These are phyloP conservation scores for Septoria petroselini DNA, from an alignment of 2,329 filamentous ascomycete species.

Conservation along the genomic window DNA sequence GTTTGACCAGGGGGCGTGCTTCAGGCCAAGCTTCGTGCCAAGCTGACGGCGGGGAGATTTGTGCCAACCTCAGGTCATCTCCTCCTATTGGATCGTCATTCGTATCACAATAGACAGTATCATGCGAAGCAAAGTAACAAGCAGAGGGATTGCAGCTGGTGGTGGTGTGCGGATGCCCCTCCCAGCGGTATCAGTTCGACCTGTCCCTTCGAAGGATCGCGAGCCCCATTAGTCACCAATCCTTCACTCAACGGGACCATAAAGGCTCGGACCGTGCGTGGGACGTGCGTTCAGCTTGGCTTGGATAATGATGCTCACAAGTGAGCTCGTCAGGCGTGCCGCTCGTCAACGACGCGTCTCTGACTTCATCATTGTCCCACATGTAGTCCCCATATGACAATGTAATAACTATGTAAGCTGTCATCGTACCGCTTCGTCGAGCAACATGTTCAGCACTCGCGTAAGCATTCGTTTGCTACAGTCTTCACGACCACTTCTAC, in stretches of 20 bases:
- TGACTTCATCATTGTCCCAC: constrained; percentile 15
- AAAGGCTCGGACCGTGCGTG: neutral
- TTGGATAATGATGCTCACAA: constrained; percentile 3
- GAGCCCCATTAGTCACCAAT: neutral
- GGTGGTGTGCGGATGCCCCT: too few relatives aligned
- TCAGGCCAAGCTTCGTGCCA: constrained; percentile 9
- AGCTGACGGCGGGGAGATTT: neutral
- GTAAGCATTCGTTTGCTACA: constrained; percentile 18
- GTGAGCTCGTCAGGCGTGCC: neutral
- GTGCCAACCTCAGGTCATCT: neutral
- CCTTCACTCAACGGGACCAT: neutral
- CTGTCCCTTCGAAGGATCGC: neutral
- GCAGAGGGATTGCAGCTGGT: too few relatives aligned
- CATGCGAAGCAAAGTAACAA: too few relatives aligned
- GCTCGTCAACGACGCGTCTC: constrained; percentile 5
- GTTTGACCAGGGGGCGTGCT: neutral
- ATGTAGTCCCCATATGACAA: too few relatives aligned
- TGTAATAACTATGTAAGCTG: constrained; percentile 1
- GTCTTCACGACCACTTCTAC: constrained; percentile 1
- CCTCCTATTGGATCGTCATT: neutral
- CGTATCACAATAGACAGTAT: too few relatives aligned
- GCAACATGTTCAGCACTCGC: constrained; percentile 16
- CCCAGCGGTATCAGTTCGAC: neutral
- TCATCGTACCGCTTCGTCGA: constrained; percentile 2
- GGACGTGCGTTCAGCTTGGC: constrained; percentile 1